A percentile compares a stretch with the other conserved stretches of the same genome.
phyloP scores from a whole-genome alignment of 2,329 filamentous ascomycete genomes.

The Rhytidhysteron rufulum region DNA sequence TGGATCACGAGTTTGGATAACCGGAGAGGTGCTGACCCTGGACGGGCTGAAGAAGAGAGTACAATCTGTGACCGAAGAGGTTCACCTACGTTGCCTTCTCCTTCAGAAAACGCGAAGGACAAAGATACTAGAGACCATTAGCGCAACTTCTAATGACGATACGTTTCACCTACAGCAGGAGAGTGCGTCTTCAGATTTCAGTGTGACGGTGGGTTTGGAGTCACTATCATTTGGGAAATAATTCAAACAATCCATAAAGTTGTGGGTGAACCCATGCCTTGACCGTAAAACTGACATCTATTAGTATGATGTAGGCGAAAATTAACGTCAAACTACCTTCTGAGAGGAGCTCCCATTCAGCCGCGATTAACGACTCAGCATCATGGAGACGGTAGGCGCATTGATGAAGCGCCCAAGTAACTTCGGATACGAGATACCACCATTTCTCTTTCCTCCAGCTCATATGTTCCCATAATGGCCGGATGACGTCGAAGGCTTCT shows the following conservation, averaged over 20 bases:
- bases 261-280: conserved; percentile 35
- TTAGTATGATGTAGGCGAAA: conserved; percentile 8
- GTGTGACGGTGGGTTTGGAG: conserved; percentile 42
- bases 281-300: conserved; percentile 22
- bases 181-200: conserved; percentile 46
- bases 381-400: conserved; percentile 47
- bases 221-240: conserved; percentile 26
- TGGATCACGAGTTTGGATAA: conserved; percentile 48
- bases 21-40: conserved; percentile 42
- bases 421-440: conserved; percentile 53
- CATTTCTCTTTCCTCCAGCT: conserved; percentile 60
- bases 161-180: conserved; percentile 41
- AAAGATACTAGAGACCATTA: conserved; percentile 45
- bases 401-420: conserved; percentile 52
- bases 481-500: conserved; percentile 50
- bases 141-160: too few species aligned
- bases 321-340: conserved; percentile 16
- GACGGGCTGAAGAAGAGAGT: conserved; percentile 47
- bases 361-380: conserved; percentile 46
- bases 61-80: conserved; percentile 53
- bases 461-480: conserved; percentile 52
- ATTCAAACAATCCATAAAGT: conserved; percentile 47
- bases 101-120: conserved; percentile 51
- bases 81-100: conserved; percentile 59
- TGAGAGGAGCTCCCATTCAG: conserved; percentile 55